These are phyloP conservation scores for Ajuga chamaepitys DNA, from an alignment of 257 asterid species.

Conservation along the genomic window DNA sequence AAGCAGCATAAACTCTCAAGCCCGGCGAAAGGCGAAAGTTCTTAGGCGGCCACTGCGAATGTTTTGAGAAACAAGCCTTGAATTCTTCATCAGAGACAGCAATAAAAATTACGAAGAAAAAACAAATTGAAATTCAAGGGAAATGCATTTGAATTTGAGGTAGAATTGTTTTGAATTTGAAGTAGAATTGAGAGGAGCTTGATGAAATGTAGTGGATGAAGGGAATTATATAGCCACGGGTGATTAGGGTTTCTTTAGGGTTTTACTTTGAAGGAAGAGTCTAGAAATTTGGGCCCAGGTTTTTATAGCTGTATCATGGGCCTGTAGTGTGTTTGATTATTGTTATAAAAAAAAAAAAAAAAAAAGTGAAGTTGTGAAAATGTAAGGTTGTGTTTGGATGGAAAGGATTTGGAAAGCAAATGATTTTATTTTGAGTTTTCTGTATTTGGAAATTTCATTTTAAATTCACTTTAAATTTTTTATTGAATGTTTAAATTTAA, in stretches of 20 bases:
- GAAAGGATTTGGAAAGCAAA: too few relatives aligned
- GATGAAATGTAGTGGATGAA: not conserved
- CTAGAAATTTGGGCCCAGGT: constrained; percentile 11
- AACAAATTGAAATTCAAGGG: not conserved
- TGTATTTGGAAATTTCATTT: too few relatives aligned
- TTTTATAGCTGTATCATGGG: not conserved
- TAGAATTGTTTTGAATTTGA: not conserved
- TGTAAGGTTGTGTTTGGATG: too few relatives aligned
- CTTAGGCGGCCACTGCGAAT: constrained; percentile 67
- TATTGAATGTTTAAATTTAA: too few relatives aligned
- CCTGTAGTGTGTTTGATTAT: not conserved
- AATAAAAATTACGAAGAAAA: not conserved
- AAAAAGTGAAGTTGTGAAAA: too few relatives aligned
- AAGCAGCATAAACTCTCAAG: constrained; percentile 50
- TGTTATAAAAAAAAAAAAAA: too few relatives aligned
- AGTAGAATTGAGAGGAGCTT: not conserved
- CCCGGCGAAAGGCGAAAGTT: constrained; percentile 53
- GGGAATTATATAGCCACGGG: constrained; percentile 3
- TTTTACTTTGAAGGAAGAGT: constrained; percentile 6
- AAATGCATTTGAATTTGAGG: not conserved
- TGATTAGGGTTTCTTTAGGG: constrained; percentile 21
- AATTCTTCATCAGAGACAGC: constrained; percentile 35
- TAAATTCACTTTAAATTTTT: too few relatives aligned
- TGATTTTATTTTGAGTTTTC: too few relatives aligned
- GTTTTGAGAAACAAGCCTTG: constrained; percentile 55